A percentile compares a stretch with the other conserved stretches of the same genome.
Evolutionary conservation across 2,329 filamentous ascomycete species (phyloP).

Genomic region (Myriosclerotinia duriaeana): DNA sequence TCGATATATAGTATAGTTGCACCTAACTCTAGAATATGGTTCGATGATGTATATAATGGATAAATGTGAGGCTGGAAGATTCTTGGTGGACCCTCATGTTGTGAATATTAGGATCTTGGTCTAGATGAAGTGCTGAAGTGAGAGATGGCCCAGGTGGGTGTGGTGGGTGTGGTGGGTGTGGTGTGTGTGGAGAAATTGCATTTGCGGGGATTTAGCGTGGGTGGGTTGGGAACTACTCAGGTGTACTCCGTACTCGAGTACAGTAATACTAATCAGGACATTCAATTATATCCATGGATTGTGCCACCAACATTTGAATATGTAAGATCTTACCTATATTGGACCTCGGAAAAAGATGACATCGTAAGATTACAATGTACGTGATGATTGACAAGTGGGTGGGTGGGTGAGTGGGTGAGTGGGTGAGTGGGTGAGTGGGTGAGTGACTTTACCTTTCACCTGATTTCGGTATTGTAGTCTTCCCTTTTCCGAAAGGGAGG

Average conservation of each 20-base stretch:
- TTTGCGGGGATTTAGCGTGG: constrained; percentile 13
- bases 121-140: neutral
- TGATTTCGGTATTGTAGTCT: neutral
- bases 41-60: constrained; percentile 11
- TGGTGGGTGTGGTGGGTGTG: neutral
- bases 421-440: too few relatives aligned
- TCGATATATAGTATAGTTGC: neutral
- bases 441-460: neutral
- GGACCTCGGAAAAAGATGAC: neutral
- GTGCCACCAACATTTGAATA: neutral
- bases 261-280: too few relatives aligned
- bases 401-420: too few relatives aligned
- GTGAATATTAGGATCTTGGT: constrained; percentile 3
- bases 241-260: too few relatives aligned
- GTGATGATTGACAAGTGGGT: neutral
- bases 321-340: too few relatives aligned
- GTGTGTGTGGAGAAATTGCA: neutral
- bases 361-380: neutral
- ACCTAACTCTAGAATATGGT: neutral
- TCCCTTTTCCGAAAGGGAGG: neutral
- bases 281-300: too few relatives aligned
- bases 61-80: neutral
- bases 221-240: neutral
- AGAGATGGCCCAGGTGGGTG: too few relatives aligned
- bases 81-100: neutral